Evolutionary conservation across 306 rosid species (phyloP).

Genomic region (Sophora flavescens): DNA sequence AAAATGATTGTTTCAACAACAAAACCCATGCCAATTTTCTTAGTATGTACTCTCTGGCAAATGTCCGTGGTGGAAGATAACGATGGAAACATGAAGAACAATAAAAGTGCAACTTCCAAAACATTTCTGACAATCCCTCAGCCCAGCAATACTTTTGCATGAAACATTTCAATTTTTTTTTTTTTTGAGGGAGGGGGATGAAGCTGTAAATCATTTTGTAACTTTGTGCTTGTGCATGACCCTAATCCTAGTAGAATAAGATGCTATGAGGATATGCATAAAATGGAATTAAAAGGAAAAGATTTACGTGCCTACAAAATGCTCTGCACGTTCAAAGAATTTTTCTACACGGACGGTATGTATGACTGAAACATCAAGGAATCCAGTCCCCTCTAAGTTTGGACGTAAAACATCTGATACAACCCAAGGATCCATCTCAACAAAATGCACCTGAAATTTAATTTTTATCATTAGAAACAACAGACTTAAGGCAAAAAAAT

Average conservation of each 20-base stretch:
- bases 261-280: constrained; percentile 28
- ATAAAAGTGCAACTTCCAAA: constrained; percentile 22
- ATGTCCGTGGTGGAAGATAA: background rate
- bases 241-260: background rate
- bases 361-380: constrained; percentile 81
- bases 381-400: constrained; percentile 86
- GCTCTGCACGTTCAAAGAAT: constrained; percentile 78
- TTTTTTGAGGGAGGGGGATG: background rate
- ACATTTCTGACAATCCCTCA: background rate
- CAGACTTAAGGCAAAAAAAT: constrained; percentile 10
- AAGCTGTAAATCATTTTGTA: background rate
- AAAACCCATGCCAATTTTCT: background rate
- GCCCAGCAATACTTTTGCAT: constrained; percentile 14
- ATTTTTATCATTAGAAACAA: constrained; percentile 29
- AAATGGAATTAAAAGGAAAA: constrained; percentile 25
- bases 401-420: constrained; percentile 84
- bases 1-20: background rate
- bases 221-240: background rate
- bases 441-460: constrained; percentile 82
- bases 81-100: background rate
- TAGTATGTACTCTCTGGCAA: background rate
- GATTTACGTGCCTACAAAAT: constrained; percentile 69
- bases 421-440: constrained; percentile 99
- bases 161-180: background rate
- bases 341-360: constrained; percentile 84